Conservation (phyloP, 805 yeast species). For the Candida peoriensis region DNA sequence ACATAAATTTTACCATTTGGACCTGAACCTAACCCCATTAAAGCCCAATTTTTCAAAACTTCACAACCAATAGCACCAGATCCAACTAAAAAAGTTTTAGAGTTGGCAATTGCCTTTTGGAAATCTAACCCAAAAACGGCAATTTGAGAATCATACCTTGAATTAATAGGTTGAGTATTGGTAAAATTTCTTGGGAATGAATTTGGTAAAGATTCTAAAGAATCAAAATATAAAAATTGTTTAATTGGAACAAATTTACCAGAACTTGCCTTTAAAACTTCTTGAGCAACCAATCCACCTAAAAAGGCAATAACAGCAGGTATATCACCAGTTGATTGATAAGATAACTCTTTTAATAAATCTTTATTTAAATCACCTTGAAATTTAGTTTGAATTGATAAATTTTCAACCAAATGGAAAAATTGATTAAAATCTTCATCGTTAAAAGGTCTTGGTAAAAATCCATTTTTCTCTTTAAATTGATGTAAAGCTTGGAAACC, state of each 20-base stretch:
- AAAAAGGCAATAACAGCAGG: conserved; percentile 85
- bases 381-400: conserved; percentile 51
- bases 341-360: conserved; percentile 66
- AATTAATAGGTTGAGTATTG: conserved; percentile 66
- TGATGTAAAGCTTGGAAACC: conserved; percentile 88
- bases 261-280: conserved; percentile 89
- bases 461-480: conserved; percentile 55
- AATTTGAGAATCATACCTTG: conserved; percentile 92
- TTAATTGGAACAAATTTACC: conserved; percentile 93
- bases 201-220: conserved; percentile 84
- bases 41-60: conserved; percentile 97
- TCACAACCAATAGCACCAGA: conserved; percentile 99
- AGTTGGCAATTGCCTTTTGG: conserved; percentile 68
- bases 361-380: conserved; percentile 63
- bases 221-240: conserved; percentile 91
- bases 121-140: conserved; percentile 86
- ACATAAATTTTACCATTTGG: conserved; percentile 78
- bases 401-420: conserved; percentile 50
- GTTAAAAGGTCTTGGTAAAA: conserved; percentile 73
- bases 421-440: conserved; percentile 70
- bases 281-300: conserved; percentile 96
- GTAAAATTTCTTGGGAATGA: conserved; percentile 60
- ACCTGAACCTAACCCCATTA: conserved; percentile 93
- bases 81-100: conserved; percentile 87
- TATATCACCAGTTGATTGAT: conserved; percentile 86